These are phyloP conservation scores for Stevia rebaudiana DNA, from an alignment of 140 eudicot genomes.

Conservation along the genomic window DNA sequence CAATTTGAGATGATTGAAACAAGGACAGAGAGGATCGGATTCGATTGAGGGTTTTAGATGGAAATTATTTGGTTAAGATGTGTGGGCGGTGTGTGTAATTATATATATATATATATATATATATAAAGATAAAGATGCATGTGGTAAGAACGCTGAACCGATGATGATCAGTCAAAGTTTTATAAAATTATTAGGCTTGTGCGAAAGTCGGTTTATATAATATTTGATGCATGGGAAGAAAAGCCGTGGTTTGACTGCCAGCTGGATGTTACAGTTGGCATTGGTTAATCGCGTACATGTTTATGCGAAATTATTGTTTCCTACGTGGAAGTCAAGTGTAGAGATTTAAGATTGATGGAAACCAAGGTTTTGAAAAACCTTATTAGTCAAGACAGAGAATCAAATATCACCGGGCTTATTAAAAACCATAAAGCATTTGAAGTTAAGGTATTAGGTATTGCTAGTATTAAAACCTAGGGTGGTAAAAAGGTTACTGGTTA, in stretches of 20 bases:
- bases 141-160: constrained; percentile 34
- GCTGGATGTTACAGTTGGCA: constrained; percentile 14
- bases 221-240: neutral
- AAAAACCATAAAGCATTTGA: too few species aligned
- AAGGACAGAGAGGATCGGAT: constrained; percentile 1
- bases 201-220: constrained; percentile 7
- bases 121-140: constrained; percentile 9
- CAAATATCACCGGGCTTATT: too few species aligned
- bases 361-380: too few species aligned
- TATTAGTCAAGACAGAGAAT: too few species aligned
- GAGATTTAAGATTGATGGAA: too few species aligned
- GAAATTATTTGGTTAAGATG: constrained; percentile 12
- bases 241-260: constrained; percentile 33
- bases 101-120: too few species aligned
- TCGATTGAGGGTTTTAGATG: constrained; percentile 22
- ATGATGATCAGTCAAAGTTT: neutral
- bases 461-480: too few species aligned
- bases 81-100: constrained; percentile 16
- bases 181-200: constrained; percentile 9
- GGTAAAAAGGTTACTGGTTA: too few species aligned
- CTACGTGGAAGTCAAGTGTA: neutral
- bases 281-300: constrained; percentile 9
- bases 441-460: too few species aligned
- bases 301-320: neutral
- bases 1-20: neutral